These are phyloP conservation scores for Fusarium burgessii DNA, from an alignment of 2,329 filamentous ascomycete genomes.

Conservation along the genomic window DNA sequence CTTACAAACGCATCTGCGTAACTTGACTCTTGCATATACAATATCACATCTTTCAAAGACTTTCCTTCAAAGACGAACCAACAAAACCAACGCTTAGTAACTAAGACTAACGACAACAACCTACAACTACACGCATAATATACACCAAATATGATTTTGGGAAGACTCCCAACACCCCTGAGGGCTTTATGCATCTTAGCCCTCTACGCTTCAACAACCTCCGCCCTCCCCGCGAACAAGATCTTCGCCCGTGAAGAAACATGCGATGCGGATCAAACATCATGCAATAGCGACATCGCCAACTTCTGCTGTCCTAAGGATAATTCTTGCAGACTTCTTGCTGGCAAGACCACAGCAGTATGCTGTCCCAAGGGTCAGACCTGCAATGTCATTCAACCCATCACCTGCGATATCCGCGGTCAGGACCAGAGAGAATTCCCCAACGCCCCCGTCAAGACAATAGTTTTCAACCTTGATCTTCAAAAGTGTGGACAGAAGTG, in stretches of 20 bases:
- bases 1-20: conserved; percentile 7
- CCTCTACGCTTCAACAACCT: conserved; percentile 52
- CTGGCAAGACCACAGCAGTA: conserved; percentile 73
- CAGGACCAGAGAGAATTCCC: conserved; percentile 71
- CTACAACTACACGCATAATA: conserved; percentile 7
- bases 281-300: conserved; percentile 69
- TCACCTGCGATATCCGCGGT: conserved; percentile 48
- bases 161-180: conserved; percentile 42
- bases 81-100: conserved; percentile 12
- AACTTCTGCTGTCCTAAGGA: conserved; percentile 74
- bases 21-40: conserved; percentile 15
- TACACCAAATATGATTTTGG: conserved; percentile 32
- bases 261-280: conserved; percentile 64
- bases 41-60: not conserved
- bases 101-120: conserved; percentile 7
- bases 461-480: conserved; percentile 67
- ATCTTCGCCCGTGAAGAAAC: conserved; percentile 60
- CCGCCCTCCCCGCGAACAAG: conserved; percentile 54
- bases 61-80: conserved; percentile 2
- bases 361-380: conserved; percentile 73
- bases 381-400: conserved; percentile 67
- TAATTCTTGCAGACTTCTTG: conserved; percentile 70
- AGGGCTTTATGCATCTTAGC: conserved; percentile 55
- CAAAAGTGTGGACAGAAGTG: conserved; percentile 69
- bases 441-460: conserved; percentile 73